A percentile compares a stretch with the other conserved stretches of the same genome.
Conservation (phyloP, 805 yeast species). For the Zygotorulaspora sp. region DNA sequence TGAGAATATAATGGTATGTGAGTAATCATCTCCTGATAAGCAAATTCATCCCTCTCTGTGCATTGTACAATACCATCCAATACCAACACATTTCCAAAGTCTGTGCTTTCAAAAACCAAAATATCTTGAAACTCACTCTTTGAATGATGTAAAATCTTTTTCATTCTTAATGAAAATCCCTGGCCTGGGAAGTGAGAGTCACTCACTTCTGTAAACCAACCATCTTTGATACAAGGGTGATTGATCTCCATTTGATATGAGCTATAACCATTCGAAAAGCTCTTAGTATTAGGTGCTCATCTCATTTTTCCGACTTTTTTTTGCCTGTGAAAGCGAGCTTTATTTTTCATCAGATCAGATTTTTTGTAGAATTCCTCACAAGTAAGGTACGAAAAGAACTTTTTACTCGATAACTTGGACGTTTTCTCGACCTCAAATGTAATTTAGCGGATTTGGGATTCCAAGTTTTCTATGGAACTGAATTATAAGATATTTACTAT, state of each 20-base stretch:
- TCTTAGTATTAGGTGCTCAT: conserved; percentile 2
- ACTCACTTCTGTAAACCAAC: conserved; percentile 79
- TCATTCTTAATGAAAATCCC: conserved; percentile 62
- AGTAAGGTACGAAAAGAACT: too few species aligned
- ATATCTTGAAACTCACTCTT: conserved; percentile 76
- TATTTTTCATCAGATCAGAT: too few species aligned
- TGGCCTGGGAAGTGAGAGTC: conserved; percentile 83
- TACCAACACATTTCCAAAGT: conserved; percentile 83
- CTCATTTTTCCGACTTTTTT: conserved; percentile 1
- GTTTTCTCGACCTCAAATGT: too few species aligned
- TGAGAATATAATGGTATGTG: conserved; percentile 80
- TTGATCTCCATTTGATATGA: conserved; percentile 3
- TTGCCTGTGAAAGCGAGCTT: neutral
- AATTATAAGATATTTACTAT: too few species aligned
- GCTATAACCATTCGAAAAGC: too few species aligned
- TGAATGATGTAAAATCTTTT: conserved; percentile 59
- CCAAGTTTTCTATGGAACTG: too few species aligned
- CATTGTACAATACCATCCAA: conserved; percentile 88
- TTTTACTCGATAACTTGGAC: too few species aligned
- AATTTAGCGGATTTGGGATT: too few species aligned
- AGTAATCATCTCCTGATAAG: conserved; percentile 88
- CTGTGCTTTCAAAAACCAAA: conserved; percentile 66
- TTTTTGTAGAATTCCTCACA: too few species aligned
- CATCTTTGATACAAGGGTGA: conserved; percentile 42
- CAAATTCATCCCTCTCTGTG: conserved; percentile 88